phyloP scores from a whole-genome alignment of 1,139 yeast species.

The Diutina pseudorugosa region DNA sequence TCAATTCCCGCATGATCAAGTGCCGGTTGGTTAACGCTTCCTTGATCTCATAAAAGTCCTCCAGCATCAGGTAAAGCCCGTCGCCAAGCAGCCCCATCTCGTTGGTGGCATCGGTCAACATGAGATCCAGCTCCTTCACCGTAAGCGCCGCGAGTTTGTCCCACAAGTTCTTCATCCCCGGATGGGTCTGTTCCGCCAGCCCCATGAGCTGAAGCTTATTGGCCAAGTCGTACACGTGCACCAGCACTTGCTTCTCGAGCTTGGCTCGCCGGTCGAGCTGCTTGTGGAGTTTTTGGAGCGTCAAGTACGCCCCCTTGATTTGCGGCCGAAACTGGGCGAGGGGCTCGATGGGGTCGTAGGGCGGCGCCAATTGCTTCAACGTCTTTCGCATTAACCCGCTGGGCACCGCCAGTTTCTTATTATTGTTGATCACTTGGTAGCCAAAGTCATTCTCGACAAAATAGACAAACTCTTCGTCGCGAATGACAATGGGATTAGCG shows the following conservation, averaged over 20 bases:
- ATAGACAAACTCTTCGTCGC: conserved; percentile 81
- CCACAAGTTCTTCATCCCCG: conserved; percentile 79
- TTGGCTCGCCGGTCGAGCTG: conserved; percentile 45
- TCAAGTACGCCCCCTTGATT: conserved; percentile 64
- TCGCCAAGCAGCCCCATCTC: conserved; percentile 74
- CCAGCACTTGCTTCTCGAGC: conserved; percentile 42
- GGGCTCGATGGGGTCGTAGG: conserved; percentile 75
- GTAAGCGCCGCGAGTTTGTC: conserved; percentile 60
- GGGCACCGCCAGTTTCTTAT: conserved; percentile 48
- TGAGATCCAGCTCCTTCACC: conserved; percentile 63
- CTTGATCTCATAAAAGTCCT: conserved; percentile 78
- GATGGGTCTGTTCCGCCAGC: conserved; percentile 34
- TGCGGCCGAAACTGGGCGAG: conserved; percentile 79
- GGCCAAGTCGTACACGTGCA: conserved; percentile 56
- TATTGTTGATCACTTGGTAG: conserved; percentile 51
- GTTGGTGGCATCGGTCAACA: conserved; percentile 59
- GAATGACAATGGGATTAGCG: conserved; percentile 60
- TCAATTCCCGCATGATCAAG: conserved; percentile 76
- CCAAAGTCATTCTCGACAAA: conserved; percentile 86
- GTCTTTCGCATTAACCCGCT: conserved; percentile 83
- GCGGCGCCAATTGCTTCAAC: conserved; percentile 81
- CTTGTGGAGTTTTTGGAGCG: conserved; percentile 42
- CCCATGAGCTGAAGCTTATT: conserved; percentile 37
- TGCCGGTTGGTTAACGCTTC: conserved; percentile 91
- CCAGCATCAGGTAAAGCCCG: conserved; percentile 48